Percentiles rank a stretch among this genome's conserved stretches.
These are phyloP conservation scores for Aspergillus heteromorphus DNA, from an alignment of 495 filamentous ascomycete genomes.

Conservation along the genomic window DNA sequence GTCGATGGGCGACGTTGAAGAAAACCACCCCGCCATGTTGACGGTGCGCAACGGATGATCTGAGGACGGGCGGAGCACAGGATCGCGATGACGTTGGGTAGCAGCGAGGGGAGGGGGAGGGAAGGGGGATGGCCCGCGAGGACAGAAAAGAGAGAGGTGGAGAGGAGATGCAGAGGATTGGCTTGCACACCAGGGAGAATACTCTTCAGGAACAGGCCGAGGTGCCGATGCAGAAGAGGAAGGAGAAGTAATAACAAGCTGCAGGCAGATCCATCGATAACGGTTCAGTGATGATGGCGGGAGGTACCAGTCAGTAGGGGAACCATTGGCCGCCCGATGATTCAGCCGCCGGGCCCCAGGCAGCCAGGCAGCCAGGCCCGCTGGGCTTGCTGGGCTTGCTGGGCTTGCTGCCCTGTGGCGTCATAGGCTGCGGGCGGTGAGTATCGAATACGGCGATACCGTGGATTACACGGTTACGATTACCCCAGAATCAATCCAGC, in stretches of 20 bases:
- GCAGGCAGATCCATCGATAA: constrained; percentile 11
- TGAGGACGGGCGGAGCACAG: not conserved
- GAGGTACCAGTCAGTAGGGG: not conserved
- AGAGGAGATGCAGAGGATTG: not conserved
- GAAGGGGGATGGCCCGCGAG: not conserved
- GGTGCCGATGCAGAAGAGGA: not conserved
- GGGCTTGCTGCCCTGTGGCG: not conserved
- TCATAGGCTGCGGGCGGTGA: not conserved
- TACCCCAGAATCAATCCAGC: not conserved
- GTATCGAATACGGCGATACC: too few relatives aligned
- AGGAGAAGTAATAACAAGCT: constrained; percentile 11
- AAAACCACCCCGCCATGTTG: constrained; percentile 90
- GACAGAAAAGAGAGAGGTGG: not conserved
- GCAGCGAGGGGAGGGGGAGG: constrained; percentile 2
- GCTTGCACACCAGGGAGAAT: not conserved
- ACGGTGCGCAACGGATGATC: constrained; percentile 9
- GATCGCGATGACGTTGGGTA: constrained; percentile 24
- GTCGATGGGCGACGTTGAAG: constrained; percentile 80
- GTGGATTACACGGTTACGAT: not conserved
- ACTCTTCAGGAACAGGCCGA: not conserved
- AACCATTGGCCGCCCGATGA: not conserved
- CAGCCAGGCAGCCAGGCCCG: not conserved
- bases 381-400: not conserved
- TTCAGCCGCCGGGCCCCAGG: constrained; percentile 1
- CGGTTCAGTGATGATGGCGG: not conserved